phyloP scores from a whole-genome alignment of 352 stramenopile species.

The Phytophthora uliginosa region DNA sequence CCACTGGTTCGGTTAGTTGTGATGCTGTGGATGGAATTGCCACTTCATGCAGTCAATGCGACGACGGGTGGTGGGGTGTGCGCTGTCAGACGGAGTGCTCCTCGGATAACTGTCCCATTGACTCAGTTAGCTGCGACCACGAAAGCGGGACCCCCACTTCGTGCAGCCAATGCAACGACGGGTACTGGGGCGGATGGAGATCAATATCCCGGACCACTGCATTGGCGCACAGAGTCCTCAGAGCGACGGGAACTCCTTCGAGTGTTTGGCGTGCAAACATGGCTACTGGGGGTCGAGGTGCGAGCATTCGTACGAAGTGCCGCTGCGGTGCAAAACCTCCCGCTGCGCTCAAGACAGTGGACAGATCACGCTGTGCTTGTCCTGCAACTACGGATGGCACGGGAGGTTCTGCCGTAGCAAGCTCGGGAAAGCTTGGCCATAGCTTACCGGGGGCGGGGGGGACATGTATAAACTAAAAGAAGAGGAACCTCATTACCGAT shows the following conservation, averaged over 20 bases:
- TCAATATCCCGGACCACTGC: background rate
- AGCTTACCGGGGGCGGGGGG: background rate
- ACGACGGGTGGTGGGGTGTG: background rate
- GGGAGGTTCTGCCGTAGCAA: background rate
- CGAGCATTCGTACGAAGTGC: background rate
- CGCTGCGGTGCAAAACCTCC: background rate
- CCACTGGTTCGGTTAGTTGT: background rate
- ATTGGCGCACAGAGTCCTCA: background rate
- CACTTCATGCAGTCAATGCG: background rate
- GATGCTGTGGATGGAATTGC: background rate
- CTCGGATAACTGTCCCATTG: background rate
- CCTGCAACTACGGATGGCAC: constrained; percentile 1
- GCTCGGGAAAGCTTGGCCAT: background rate
- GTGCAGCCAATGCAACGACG: background rate
- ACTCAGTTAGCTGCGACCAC: background rate
- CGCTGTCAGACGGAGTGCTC: too few species aligned
- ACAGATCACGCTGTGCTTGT: background rate
- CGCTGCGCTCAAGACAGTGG: background rate
- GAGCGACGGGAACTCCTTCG: background rate
- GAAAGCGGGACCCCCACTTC: background rate
- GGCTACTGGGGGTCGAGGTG: background rate
- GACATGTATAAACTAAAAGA: too few species aligned
- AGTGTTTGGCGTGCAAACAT: background rate
- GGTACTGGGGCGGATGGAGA: background rate
- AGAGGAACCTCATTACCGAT: too few species aligned